Evolutionary conservation across 495 filamentous ascomycete species (phyloP).

Genomic region (Trichoderma gamsii): DNA sequence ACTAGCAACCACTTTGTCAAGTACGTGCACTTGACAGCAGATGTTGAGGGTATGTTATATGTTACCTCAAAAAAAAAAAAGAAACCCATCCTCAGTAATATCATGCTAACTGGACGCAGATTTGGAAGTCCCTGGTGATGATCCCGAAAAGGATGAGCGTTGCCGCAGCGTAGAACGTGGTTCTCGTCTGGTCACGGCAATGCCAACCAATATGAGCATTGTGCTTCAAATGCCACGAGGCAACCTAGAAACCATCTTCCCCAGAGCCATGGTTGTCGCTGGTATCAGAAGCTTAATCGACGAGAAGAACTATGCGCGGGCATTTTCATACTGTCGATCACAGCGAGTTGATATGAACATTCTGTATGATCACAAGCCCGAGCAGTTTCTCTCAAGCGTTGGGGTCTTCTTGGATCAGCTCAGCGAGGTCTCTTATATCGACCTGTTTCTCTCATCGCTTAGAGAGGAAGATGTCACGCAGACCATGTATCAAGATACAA

Average conservation of each 20-base stretch:
- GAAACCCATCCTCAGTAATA: not conserved
- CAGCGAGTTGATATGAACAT: conserved; percentile 98
- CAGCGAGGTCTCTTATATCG: conserved; percentile 76
- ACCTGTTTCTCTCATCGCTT: conserved; percentile 84
- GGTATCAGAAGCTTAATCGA: conserved; percentile 78
- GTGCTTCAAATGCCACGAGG: conserved; percentile 90
- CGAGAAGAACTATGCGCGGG: conserved; percentile 69
- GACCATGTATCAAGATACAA: conserved; percentile 88
- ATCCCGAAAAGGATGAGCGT: conserved; percentile 84
- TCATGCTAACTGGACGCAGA: conserved; percentile 38
- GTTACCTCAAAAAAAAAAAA: not conserved
- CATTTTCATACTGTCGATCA: conserved; percentile 80
- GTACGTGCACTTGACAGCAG: conserved; percentile 71
- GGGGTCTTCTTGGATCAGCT: conserved; percentile 78
- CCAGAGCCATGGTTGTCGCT: conserved; percentile 83
- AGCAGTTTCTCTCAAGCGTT: conserved; percentile 73
- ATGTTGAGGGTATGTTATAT: conserved; percentile 52
- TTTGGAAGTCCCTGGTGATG: conserved; percentile 77
- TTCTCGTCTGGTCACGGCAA: conserved; percentile 76
- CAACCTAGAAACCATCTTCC: conserved; percentile 92
- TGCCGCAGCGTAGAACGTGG: conserved; percentile 91
- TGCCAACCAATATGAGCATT: conserved; percentile 76
- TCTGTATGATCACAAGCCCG: conserved; percentile 83
- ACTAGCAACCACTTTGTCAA: conserved; percentile 88
- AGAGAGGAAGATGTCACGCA: conserved; percentile 90